Evolutionary conservation across 371 early-diverging fungal species (phyloP).

Genomic region (Rhizomucor pusillus): DNA sequence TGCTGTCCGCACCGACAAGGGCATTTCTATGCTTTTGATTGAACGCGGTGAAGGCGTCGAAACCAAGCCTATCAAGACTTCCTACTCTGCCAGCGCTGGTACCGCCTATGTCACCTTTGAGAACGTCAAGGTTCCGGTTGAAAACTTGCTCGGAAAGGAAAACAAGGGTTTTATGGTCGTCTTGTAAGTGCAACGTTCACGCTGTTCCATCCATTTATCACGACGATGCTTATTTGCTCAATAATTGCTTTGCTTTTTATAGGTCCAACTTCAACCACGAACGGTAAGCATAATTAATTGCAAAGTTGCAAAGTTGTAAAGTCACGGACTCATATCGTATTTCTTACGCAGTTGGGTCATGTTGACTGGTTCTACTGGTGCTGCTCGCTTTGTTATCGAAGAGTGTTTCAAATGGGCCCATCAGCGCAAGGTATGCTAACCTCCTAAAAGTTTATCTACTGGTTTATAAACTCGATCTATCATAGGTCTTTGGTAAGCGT

Average conservation of each 20-base stretch:
- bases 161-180: constrained; percentile 65
- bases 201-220: too few relatives aligned
- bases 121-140: constrained; percentile 69
- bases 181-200: constrained; percentile 26
- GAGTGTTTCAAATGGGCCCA: constrained; percentile 42
- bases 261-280: constrained; percentile 19
- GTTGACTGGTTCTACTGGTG: constrained; percentile 47
- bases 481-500: constrained; percentile 71
- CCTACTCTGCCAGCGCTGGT: constrained; percentile 60
- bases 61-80: constrained; percentile 62
- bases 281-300: background rate
- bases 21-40: constrained; percentile 63
- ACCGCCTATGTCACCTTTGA: constrained; percentile 49
- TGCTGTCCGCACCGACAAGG: constrained; percentile 60
- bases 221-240: too few relatives aligned
- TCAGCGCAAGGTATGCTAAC: constrained; percentile 45
- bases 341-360: constrained; percentile 14
- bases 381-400: constrained; percentile 28
- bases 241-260: background rate
- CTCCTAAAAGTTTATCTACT: background rate
- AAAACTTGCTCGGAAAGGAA: constrained; percentile 68
- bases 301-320: background rate
- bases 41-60: constrained; percentile 56
- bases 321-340: background rate
- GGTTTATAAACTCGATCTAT: background rate